phyloP scores from a whole-genome alignment of 345 rosid genomes.

The Cardamine chenopodiifolia region DNA sequence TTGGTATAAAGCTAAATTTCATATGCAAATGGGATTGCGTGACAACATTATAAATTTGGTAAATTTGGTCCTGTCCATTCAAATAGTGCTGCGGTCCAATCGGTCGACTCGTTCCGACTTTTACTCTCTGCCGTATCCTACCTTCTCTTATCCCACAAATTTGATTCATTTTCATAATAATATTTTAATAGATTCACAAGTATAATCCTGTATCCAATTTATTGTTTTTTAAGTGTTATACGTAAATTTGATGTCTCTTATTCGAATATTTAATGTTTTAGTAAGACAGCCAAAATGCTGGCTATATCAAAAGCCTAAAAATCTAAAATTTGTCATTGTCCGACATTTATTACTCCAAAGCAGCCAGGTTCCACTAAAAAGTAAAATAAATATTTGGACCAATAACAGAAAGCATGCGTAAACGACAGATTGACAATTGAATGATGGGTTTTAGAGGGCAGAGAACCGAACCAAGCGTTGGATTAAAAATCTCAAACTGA shows the following conservation, averaged over 20 bases:
- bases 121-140: slow-evolving; percentile 34
- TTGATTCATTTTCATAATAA: background rate
- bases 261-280: background rate
- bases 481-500: background rate
- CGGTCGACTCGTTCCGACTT: slow-evolving; percentile 33
- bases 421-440: slow-evolving; percentile 1
- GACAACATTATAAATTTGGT: slow-evolving; percentile 21
- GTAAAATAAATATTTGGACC: background rate
- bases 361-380: background rate
- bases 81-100: slow-evolving; percentile 41
- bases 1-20: slow-evolving; percentile 6
- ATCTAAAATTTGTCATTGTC: background rate
- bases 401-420: background rate
- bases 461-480: background rate
- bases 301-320: background rate
- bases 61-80: slow-evolving; percentile 22
- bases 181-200: background rate
- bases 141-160: slow-evolving; percentile 15
- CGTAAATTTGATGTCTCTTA: background rate
- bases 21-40: slow-evolving; percentile 16
- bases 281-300: background rate
- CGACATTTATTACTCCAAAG: slow-evolving; percentile 14
- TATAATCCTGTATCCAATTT: background rate
- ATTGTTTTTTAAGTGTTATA: background rate
- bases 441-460: background rate